Evolutionary conservation across 108 stramenopile species (phyloP), one percentile per base, ranked within the genome.

Genomic region (Schizochytrium sp.): DNA sequence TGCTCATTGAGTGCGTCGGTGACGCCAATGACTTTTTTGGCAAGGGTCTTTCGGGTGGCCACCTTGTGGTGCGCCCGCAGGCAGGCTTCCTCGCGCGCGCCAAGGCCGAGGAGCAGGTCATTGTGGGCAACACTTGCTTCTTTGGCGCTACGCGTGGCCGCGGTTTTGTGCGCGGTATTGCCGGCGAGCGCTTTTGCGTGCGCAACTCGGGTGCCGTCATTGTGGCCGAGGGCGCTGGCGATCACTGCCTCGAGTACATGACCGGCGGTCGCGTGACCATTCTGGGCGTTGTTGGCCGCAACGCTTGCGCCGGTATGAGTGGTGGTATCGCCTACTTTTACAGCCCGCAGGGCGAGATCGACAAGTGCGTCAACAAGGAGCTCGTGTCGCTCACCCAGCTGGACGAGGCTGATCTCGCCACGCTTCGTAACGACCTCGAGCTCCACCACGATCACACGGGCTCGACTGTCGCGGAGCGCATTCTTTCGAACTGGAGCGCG

Each of bases 201-300:
- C 96, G 98, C n/a, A 99, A 99, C 93, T 96, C 96, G 25, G 98
- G 98, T 45, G 98, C 98, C 21, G 89, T 97, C 71, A 97, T 97
- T 6, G 98, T 99, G 44, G 97, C 97, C 43, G 98, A 99, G 91
- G 98, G 98, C 53, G 94, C 96, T 58, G 98, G 98, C 87, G 98
- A 98, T 90, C 98, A 99, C 92, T 96, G 98, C 57, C 97, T 96
- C 72, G 98, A 99, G 94, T 99, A 99, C 95, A 99, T 99, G 98
- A 99, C 98, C 34, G 98, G 97, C 60, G 98, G 98, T 76, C 88
- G 94, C 58, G 94, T 98, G 72, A 96, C 98, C 25, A 95, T 96
- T 69, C 94, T 98, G 58, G 98, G 98, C 58, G 94, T 95, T 41
- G 97, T 97, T 18, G 98, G 98, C 60, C 94, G 97, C 72, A 99